Evolutionary conservation across 345 rosid genomes (phyloP), one percentile per base, ranked within the genome.

Genomic region (Acer negundo): DNA sequence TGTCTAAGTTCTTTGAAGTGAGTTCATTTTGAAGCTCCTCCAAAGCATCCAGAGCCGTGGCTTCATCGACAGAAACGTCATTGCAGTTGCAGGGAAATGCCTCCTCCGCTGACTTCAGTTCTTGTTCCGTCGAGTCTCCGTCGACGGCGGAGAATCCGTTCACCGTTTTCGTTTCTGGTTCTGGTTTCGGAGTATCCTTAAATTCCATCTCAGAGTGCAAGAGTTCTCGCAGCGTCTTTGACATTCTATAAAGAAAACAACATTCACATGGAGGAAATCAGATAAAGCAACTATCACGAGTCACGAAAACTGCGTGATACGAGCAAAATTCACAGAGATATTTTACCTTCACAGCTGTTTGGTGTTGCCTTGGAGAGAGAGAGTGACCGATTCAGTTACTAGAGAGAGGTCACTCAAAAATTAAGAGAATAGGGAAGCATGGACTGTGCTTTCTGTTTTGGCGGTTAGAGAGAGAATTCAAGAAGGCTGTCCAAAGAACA

Each of bases 401-500:
- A 19, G 62, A 73, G 64, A 47, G 23, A 55, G 62, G 49, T 23
- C 56, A 44, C 56, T 63, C 2, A 38, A 72, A 59, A 17, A 15
- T 10, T 9, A 4, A 62, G 80, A 77, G 76, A 74, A 61, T 38
- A 13, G 53, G 49, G 65, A 66, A 61, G 77, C 64, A 42, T n/a
- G 58, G 28, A 28, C 69, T 24, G 49, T 28, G 68, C 13, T 66
- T 72, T 53, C 67, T 64, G 80, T 83, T 82, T 73, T 83, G 80
- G 85, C 83, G 76, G 83, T 79, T 76, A 35, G 59, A 74, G 44
- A 15, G 40, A 44, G 80, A 73, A 80, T 77, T 82, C 78, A 76
- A 82, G 58, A 46, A 82, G 76, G 58, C 42, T 7, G 2, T 51
- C 69, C 11, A 38, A 28, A 35, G 23, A 19, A 31, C 44, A 10